phyloP scores from a whole-genome alignment of 768 basidiomycete genomes.

The Agrocybe praecox region DNA sequence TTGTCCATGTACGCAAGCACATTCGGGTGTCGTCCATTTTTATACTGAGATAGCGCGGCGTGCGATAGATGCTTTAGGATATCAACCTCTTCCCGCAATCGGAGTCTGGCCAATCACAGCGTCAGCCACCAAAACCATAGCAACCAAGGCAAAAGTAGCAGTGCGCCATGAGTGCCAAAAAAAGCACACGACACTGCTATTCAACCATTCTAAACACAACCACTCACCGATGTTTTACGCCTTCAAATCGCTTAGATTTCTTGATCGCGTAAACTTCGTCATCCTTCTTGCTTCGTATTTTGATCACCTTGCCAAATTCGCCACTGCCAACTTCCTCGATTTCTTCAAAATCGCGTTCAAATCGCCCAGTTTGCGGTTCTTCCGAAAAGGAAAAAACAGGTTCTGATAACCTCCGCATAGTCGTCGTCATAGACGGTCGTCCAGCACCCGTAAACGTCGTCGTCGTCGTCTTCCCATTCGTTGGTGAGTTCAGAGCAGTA shows the following conservation, averaged over 20 bases:
- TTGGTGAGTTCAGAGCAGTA: constrained; percentile 49
- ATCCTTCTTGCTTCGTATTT: constrained; percentile 69
- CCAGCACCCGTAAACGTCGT: constrained; percentile 1
- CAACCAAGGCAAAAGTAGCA: constrained; percentile 25
- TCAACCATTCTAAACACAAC: not conserved
- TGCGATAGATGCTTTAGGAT: constrained; percentile 76
- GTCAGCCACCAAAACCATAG: constrained; percentile 27
- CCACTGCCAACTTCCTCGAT: constrained; percentile 86
- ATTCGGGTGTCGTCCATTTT: constrained; percentile 64
- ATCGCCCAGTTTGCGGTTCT: constrained; percentile 63
- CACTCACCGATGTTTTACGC: constrained; percentile 83
- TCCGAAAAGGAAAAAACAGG: constrained; percentile 34
- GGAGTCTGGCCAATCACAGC: constrained; percentile 50
- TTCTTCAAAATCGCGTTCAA: constrained; percentile 81
- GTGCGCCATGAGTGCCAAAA: constrained; percentile 8
- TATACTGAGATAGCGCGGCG: constrained; percentile 37
- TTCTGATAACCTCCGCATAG: constrained; percentile 36
- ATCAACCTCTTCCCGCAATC: constrained; percentile 93
- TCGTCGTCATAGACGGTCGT: constrained; percentile 5
- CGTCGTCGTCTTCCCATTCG: constrained; percentile 30
- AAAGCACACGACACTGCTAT: constrained; percentile 9
- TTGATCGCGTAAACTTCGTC: constrained; percentile 84
- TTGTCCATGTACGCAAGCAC: constrained; percentile 89
- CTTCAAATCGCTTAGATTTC: constrained; percentile 91
- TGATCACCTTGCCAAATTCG: constrained; percentile 92